phyloP scores from a whole-genome alignment of 306 rosid species.

The Pueraria montana region DNA sequence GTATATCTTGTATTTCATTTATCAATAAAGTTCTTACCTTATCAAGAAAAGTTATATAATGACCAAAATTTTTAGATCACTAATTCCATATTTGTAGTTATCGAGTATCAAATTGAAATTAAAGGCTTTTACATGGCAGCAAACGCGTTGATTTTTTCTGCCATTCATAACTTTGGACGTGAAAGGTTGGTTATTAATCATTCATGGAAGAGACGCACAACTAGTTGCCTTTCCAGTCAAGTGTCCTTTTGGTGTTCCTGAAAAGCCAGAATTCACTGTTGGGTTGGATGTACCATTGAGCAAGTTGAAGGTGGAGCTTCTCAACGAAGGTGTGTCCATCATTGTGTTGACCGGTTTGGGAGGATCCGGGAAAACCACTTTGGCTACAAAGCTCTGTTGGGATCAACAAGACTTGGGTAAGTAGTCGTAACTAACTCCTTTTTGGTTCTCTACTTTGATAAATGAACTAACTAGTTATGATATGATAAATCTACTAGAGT shows the following conservation, averaged over 20 bases:
- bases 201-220: slow-evolving; percentile 32
- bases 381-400: slow-evolving; percentile 57
- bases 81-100: neutral
- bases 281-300: slow-evolving; percentile 52
- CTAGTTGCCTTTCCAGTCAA: neutral
- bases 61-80: too few relatives aligned
- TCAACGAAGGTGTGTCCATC: slow-evolving; percentile 34
- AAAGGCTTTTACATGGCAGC: neutral
- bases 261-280: slow-evolving; percentile 42
- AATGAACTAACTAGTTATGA: too few relatives aligned
- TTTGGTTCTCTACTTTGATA: too few relatives aligned
- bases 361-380: slow-evolving; percentile 68
- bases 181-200: neutral
- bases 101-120: neutral
- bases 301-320: slow-evolving; percentile 55
- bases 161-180: neutral
- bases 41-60: too few relatives aligned
- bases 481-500: too few relatives aligned
- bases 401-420: slow-evolving; percentile 57
- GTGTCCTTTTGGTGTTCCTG: slow-evolving; percentile 42
- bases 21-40: too few relatives aligned
- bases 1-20: too few relatives aligned
- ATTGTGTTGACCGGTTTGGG: slow-evolving; percentile 59
- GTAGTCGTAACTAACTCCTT: too few relatives aligned
- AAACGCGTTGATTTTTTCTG: neutral